A percentile compares a stretch with the other conserved stretches of the same genome.
Evolutionary conservation across 305 asterid genomes (phyloP).

Genomic region (Fraxinus baroniana): DNA sequence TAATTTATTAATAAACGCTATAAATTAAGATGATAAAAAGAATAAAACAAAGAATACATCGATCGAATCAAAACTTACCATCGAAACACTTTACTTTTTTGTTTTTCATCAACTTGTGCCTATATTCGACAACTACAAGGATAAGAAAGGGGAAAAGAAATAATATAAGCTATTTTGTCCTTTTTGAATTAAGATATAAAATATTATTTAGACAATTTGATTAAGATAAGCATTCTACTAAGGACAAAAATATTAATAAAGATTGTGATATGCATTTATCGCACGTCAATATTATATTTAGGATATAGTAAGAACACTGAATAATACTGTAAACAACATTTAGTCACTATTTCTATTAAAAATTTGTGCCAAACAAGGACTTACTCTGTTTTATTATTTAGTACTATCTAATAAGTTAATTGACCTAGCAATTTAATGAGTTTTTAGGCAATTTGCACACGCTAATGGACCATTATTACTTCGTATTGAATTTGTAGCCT

Average conservation of each 20-base stretch:
- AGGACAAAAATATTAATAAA: neutral
- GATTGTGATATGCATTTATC: neutral
- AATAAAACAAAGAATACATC: neutral
- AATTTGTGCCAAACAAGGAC: neutral
- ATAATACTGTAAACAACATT: neutral
- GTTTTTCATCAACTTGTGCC: neutral
- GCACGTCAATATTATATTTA: neutral
- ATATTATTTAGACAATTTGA: neutral
- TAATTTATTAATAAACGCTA: neutral
- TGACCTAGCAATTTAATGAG: neutral
- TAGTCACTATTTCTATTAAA: too few species aligned
- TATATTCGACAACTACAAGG: neutral
- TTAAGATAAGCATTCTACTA: neutral
- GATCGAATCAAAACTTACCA: neutral
- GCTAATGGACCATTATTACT: neutral
- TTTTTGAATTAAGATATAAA: neutral
- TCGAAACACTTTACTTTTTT: neutral
- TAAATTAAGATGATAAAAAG: neutral
- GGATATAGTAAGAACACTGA: neutral
- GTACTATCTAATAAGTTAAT: neutral
- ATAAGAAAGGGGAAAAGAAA: neutral
- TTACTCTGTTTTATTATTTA: neutral
- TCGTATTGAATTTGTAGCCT: neutral
- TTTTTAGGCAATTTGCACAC: neutral
- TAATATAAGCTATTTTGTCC: neutral